These are phyloP conservation scores for Suillus hirtellus DNA, from an alignment of 768 basidiomycete genomes.

Conservation along the genomic window DNA sequence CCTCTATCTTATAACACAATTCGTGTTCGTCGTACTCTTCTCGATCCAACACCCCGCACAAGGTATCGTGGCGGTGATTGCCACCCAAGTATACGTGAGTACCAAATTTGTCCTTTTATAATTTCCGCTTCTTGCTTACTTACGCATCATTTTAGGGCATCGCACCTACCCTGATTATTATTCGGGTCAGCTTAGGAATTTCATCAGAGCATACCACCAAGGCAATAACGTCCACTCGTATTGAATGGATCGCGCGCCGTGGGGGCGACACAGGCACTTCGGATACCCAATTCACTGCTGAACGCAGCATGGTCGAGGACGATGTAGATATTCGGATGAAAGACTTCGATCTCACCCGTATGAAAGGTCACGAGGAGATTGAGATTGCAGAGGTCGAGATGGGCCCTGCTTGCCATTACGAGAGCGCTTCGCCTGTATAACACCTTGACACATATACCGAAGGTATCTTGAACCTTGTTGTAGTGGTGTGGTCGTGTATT, in stretches of 20 bases:
- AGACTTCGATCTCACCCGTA: not conserved
- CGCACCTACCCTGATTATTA: conserved; percentile 37
- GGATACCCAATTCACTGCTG: conserved; percentile 20
- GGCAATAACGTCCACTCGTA: conserved; percentile 21
- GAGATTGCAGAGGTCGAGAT: conserved; percentile 9
- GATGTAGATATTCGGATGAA: conserved; percentile 21
- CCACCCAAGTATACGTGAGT: conserved; percentile 43
- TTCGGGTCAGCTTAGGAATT: conserved; percentile 34
- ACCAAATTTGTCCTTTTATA: not conserved
- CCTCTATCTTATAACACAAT: conserved; percentile 40
- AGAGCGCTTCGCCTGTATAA: conserved; percentile 6
- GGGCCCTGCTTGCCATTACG: not conserved
- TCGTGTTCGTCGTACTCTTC: conserved; percentile 42
- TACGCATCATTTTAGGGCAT: conserved; percentile 27
- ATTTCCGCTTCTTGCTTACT: not conserved
- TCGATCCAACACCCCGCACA: conserved; percentile 36
- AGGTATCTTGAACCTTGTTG: not conserved
- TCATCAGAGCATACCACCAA: conserved; percentile 26
- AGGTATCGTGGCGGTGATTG: conserved; percentile 36
- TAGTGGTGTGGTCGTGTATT: not conserved
- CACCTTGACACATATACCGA: not conserved
- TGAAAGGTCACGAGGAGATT: conserved; percentile 2
- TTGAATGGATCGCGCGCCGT: conserved; percentile 24
- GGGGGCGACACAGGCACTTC: conserved; percentile 18
- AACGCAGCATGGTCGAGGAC: conserved; percentile 18